These are phyloP conservation scores for Fraxinus sp. DNA, from an alignment of 305 asterid species.

Conservation along the genomic window DNA sequence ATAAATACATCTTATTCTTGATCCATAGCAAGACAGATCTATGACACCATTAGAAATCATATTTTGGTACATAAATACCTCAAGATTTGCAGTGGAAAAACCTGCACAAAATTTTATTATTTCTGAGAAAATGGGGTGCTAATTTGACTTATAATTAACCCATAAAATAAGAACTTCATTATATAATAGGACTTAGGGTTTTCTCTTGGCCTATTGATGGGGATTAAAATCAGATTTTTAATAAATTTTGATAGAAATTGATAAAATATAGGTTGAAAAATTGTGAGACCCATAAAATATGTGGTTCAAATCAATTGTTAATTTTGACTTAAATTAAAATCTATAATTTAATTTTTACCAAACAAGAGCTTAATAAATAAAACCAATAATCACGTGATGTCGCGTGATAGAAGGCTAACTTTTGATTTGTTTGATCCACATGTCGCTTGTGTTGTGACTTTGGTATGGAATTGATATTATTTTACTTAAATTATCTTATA, in stretches of 20 bases:
- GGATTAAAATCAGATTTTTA: too few relatives aligned
- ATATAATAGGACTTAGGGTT: too few relatives aligned
- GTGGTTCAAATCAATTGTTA: too few relatives aligned
- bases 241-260: too few relatives aligned
- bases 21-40: conserved; percentile 48
- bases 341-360: background rate
- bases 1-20: conserved; percentile 12
- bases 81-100: conserved; percentile 17
- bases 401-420: conserved; percentile 65
- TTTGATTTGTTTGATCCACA: conserved; percentile 31
- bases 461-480: conserved; percentile 37
- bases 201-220: too few relatives aligned
- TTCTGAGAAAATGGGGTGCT: background rate
- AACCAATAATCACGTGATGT: conserved; percentile 65
- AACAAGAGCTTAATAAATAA: background rate
- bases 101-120: conserved; percentile 19
- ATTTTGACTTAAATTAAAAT: too few relatives aligned
- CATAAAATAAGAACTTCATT: background rate
- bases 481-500: conserved; percentile 41
- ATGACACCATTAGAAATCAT: conserved; percentile 33
- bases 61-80: background rate
- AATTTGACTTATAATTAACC: conserved; percentile 30
- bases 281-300: background rate
- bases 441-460: conserved; percentile 57
- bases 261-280: background rate